Evolutionary conservation across 768 basidiomycete species (phyloP), one percentile per base, ranked within the genome.

Genomic region (Vararia minispora): DNA sequence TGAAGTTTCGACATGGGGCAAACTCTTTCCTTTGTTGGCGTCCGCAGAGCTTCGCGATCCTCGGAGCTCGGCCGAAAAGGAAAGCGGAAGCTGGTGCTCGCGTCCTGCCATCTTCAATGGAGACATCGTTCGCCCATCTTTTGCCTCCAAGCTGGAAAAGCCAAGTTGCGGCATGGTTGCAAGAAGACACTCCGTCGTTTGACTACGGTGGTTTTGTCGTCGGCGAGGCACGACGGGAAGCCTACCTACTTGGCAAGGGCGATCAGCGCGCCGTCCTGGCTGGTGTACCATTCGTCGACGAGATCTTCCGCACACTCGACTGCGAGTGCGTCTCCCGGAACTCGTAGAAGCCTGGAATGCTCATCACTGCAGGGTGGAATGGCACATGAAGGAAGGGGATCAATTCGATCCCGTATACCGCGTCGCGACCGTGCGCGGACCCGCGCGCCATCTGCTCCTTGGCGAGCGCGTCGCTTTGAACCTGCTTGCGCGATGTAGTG

Each of bases 161-260:
- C 1, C 79, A 88, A 46, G 72, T 98, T 37, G 62, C 70, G 2
- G 63, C 56, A 11, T 99, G 94, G 94, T 73, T 92, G 22, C 74
- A 74, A 6, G 94, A 99, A 61, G 94, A 98, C 54, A 85, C 82
- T 0, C 94, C 94, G 1, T 91, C 88, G 1, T 95, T 97, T 49
- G 94, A 99, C 59, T 95, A 89, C 47, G 92, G 85, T 27, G 94
- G 94, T 2, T 94, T 84, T 53, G 89, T 98, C 33, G 94, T 99
- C 7, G 94, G 94, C 11, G 92, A 98, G 54, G 81, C 72, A 6
- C 63, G 72, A 26, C 77, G 89, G 28, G 79, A 85, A 55, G 95
- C 95, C 6, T 82, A 79, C 54, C 72, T 98, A 13, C 71, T 89
- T 49, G 94, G 91, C 34, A 98, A 99, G 63, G 89, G 88, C 42